A percentile compares a stretch with the other conserved stretches of the same genome.
These are phyloP conservation scores for Mycena leptocephala DNA, from an alignment of 768 basidiomycete species.

Conservation along the genomic window DNA sequence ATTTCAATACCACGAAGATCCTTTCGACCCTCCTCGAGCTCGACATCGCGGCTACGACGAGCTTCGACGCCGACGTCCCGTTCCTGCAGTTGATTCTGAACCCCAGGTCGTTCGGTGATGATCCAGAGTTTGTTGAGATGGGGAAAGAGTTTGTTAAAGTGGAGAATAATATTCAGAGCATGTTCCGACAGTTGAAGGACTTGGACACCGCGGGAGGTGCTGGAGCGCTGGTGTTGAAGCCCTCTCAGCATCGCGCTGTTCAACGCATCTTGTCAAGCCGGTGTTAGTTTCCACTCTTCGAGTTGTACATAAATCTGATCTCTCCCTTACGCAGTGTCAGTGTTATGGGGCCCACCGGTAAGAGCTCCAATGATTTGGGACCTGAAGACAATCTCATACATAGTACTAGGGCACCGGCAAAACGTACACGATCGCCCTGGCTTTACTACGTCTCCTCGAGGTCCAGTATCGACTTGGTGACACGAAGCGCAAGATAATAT, in stretches of 20 bases:
- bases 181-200: constrained; percentile 56
- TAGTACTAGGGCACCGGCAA: constrained; percentile 63
- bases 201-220: constrained; percentile 50
- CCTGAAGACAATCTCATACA: not conserved
- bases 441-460: constrained; percentile 63
- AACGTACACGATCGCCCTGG: constrained; percentile 67
- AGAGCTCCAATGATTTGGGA: constrained; percentile 9
- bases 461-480: constrained; percentile 52
- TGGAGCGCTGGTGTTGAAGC: constrained; percentile 58
- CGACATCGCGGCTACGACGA: constrained; percentile 54
- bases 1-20: constrained; percentile 67
- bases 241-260: constrained; percentile 64
- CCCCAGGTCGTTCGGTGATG: constrained; percentile 56
- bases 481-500: constrained; percentile 54
- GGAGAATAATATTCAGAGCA: constrained; percentile 56
- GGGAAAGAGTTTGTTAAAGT: constrained; percentile 49
- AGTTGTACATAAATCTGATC: not conserved
- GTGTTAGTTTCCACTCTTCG: constrained; percentile 13
- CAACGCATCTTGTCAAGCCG: constrained; percentile 61
- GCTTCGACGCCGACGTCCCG: constrained; percentile 46
- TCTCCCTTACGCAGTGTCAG: constrained; percentile 46
- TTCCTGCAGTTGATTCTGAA: constrained; percentile 63
- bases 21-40: constrained; percentile 63
- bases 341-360: constrained; percentile 70
- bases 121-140: constrained; percentile 32